Base-by-base conservation (phyloP, 805 yeast genomes). In the Nakazawaea laoshanensis region DNA sequence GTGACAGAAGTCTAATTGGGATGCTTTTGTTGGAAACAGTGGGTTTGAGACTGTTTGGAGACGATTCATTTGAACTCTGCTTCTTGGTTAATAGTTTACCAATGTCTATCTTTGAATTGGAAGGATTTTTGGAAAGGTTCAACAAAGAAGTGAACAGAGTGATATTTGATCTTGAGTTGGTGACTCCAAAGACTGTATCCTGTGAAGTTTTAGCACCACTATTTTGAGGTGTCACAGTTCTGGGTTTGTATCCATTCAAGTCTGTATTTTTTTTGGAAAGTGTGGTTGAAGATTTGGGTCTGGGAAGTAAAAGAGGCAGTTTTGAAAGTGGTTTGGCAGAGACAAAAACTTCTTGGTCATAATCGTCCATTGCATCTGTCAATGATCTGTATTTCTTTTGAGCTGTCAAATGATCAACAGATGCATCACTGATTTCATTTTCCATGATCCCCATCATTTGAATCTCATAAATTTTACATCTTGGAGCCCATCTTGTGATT, bases 361-460 rank as follows among this genome's bases (percentile, higher is more conserved):
- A 83, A 2, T 57, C 59, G 19, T 70, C 72, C 81, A 85, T 83
- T 5, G 77, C 67, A 23, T 74, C 79, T 1, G 65, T 43, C 23
- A 78, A 61, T 0, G 77, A 61, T 30, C 50, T 51, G 4, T 58
- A 49, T 11, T 35, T 41, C 41, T 49, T 36, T 28, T 48, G 30
- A 40, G 53, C 46, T 9, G 61, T 65, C 32, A 87, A 56, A 32
- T 78, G 67, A 12, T 76, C 77, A 8, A 88, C 70, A 7, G 76
- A 71, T 6, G 81, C 71, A 9, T 80, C 74, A 42, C 77, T 74
- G 37, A 77, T 62, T 47, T 92, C 96, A 45, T 84, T 85, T 47
- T 89, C 97, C 79, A 89, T 86, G 6, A 92, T 71, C 0, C 97
- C 97, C 94, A 89, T 89, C 96, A 92, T 92, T 52, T 92, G 97